These are phyloP conservation scores for Saccharomyces pastorianus DNA, from an alignment of 1,139 yeast species.

Conservation along the genomic window DNA sequence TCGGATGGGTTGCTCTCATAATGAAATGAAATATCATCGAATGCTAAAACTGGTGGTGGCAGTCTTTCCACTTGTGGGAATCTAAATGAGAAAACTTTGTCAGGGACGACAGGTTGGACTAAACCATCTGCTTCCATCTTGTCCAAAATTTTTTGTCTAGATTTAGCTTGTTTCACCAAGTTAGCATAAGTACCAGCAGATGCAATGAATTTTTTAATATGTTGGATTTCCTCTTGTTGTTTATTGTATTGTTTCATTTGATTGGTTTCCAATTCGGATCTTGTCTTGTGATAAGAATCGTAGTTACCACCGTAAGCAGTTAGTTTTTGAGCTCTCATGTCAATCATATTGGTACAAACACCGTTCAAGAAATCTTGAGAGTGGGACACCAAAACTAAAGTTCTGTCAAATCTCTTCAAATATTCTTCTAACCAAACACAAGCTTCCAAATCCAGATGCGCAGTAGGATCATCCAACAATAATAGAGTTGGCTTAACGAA, in stretches of 20 bases:
- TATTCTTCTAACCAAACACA: constrained; percentile 99
- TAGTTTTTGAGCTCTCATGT: constrained; percentile 73
- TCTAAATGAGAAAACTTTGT: constrained; percentile 85
- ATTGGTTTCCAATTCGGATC: constrained; percentile 88
- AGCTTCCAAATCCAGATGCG: constrained; percentile 97
- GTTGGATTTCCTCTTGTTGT: constrained; percentile 98
- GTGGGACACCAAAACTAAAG: constrained; percentile 90
- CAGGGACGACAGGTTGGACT: constrained; percentile 86
- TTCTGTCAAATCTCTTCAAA: constrained; percentile 87
- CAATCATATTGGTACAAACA: constrained; percentile 96
- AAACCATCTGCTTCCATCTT: constrained; percentile 99
- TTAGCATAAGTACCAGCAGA: constrained; percentile 99
- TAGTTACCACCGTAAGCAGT: constrained; percentile 93
- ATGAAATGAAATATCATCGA: constrained; percentile 88
- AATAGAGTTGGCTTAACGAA: constrained; percentile 82
- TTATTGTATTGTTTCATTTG: constrained; percentile 96
- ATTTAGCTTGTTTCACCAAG: constrained; percentile 96
- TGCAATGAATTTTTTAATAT: constrained; percentile 96
- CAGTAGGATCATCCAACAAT: constrained; percentile 95
- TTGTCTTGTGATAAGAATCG: constrained; percentile 91
- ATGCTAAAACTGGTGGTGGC: constrained; percentile 97
- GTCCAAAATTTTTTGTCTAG: constrained; percentile 97
- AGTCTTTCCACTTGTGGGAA: constrained; percentile 95
- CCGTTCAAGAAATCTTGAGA: constrained; percentile 99
- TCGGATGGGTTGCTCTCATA: constrained; percentile 84